A percentile compares a stretch with the other conserved stretches of the same genome.
phyloP scores from a whole-genome alignment of 345 rosid genomes.

The Sonneratia caseolaris region DNA sequence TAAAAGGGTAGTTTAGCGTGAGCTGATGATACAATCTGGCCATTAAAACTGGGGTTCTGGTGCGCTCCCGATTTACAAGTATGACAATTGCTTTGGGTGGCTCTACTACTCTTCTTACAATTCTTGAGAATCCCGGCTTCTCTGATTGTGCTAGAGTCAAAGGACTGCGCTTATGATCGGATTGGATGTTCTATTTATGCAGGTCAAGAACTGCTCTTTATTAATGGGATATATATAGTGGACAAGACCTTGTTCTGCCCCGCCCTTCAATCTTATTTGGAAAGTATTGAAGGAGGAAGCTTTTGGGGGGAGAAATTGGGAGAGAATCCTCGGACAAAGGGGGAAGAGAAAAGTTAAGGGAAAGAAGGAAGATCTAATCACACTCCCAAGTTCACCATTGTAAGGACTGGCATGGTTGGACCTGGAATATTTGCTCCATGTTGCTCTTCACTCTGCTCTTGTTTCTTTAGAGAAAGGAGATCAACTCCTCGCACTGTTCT shows the following conservation, averaged over 20 bases:
- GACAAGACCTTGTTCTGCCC: conserved; percentile 27
- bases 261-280: neutral
- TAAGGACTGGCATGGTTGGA: conserved; percentile 30
- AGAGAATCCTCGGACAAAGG: conserved; percentile 3
- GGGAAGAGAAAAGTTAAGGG: neutral
- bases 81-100: conserved; percentile 26
- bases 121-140: conserved; percentile 28
- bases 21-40: neutral
- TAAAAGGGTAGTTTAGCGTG: neutral
- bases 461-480: conserved; percentile 49
- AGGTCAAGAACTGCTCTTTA: conserved; percentile 32
- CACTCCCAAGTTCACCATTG: conserved; percentile 3
- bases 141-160: conserved; percentile 29
- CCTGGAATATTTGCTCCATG: conserved; percentile 39
- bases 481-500: conserved; percentile 46
- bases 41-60: neutral
- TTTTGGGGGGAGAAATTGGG: conserved; percentile 22
- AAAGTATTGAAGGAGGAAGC: conserved; percentile 32
- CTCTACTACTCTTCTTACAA: conserved; percentile 32
- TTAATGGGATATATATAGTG: conserved; percentile 43
- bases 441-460: conserved; percentile 47
- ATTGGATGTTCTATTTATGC: conserved; percentile 30
- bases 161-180: conserved; percentile 42
- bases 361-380: conserved; percentile 1
- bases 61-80: neutral